A percentile compares a stretch with the other conserved stretches of the same genome.
phyloP scores from a whole-genome alignment of 345 rosid species.

The Camelina neglecta region DNA sequence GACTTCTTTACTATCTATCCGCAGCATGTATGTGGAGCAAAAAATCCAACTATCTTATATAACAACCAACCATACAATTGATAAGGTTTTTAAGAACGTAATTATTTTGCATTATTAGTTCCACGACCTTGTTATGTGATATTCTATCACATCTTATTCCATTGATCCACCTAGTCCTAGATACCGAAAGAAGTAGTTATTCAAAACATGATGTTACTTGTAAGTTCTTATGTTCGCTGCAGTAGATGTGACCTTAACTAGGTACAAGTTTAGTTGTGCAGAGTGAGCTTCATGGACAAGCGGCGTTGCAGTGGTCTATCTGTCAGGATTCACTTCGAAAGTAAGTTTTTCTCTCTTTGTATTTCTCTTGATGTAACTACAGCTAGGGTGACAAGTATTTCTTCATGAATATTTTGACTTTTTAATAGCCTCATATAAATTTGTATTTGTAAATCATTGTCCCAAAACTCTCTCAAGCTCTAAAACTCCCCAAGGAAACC shows the following conservation, averaged over 20 bases:
- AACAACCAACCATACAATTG: neutral
- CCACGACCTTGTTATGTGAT: neutral
- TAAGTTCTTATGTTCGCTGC: neutral
- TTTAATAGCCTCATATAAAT: neutral
- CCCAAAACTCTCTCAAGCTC: neutral
- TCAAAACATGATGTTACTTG: slow-evolving; percentile 13
- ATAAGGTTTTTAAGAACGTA: slow-evolving; percentile 3
- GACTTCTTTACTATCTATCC: slow-evolving; percentile 18
- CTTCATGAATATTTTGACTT: neutral
- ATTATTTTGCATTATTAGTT: neutral
- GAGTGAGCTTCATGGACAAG: slow-evolving; percentile 92
- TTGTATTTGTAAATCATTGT: neutral
- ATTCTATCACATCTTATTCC: slow-evolving; percentile 6
- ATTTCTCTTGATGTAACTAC: slow-evolving; percentile 3
- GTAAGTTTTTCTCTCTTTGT: slow-evolving; percentile 30
- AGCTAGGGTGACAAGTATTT: neutral
- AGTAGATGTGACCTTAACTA: slow-evolving; percentile 31
- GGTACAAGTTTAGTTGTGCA: slow-evolving; percentile 48
- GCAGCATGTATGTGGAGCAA: slow-evolving; percentile 16
- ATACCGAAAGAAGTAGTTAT: slow-evolving; percentile 20
- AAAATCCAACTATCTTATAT: slow-evolving; percentile 1
- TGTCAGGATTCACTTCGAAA: slow-evolving; percentile 83
- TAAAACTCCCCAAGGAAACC: slow-evolving; percentile 8
- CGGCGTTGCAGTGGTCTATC: slow-evolving; percentile 94
- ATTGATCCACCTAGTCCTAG: slow-evolving; percentile 8